Conservation (phyloP, 768 basidiomycete genomes). For the Rhodotorula sphaerocarpa region DNA sequence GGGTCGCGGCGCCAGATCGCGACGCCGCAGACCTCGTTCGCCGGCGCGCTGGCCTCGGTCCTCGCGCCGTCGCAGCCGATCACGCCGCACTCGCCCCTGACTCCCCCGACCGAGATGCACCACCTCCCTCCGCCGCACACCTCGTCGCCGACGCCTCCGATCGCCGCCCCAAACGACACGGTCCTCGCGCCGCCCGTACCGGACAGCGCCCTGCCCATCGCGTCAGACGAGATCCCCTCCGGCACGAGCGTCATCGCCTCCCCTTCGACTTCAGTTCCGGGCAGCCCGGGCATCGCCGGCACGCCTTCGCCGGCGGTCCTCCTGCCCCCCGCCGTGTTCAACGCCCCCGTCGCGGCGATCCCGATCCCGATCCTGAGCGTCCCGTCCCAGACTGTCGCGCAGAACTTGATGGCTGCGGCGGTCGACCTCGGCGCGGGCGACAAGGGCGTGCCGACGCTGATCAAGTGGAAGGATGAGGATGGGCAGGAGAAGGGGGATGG, state of each 20-base stretch:
- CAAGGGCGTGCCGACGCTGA: constrained; percentile 38
- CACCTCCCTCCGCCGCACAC: constrained; percentile 26
- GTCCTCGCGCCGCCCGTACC: constrained; percentile 30
- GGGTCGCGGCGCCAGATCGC: not conserved
- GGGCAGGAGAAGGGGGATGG: constrained; percentile 19
- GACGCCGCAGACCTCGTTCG: constrained; percentile 19
- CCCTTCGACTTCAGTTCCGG: constrained; percentile 3
- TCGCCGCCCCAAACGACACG: constrained; percentile 17
- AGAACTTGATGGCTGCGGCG: constrained; percentile 32
- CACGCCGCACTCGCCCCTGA: not conserved
- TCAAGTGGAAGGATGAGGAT: constrained; percentile 39
- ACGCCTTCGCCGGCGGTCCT: constrained; percentile 25
- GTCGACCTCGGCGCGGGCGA: constrained; percentile 39
- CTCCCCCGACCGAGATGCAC: not conserved
- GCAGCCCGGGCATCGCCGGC: constrained; percentile 16
- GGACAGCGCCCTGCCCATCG: constrained; percentile 13
- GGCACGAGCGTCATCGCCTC: constrained; percentile 32
- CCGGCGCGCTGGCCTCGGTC: constrained; percentile 17
- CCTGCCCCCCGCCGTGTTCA: constrained; percentile 33
- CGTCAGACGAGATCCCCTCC: constrained; percentile 22
- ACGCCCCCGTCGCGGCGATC: constrained; percentile 32
- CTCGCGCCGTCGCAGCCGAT: too few relatives aligned
- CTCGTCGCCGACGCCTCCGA: constrained; percentile 19
- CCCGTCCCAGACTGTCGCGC: constrained; percentile 20
- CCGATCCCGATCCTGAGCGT: constrained; percentile 33